Conservation (phyloP, 768 basidiomycete genomes). For the Steccherinum ochraceum region DNA sequence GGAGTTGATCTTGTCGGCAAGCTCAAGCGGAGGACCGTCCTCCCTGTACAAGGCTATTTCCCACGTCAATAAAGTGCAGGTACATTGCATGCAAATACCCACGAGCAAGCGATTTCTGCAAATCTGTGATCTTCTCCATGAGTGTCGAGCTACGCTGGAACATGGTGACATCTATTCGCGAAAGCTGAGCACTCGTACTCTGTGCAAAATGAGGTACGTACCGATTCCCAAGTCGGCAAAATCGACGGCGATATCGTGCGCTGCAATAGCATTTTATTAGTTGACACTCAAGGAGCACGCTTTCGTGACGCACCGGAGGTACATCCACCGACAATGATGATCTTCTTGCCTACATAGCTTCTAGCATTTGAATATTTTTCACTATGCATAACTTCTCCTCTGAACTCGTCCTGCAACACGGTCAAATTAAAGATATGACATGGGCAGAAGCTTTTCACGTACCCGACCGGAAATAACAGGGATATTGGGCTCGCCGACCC, state of each 20-base stretch:
- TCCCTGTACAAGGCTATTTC: background rate
- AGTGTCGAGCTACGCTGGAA: constrained; percentile 4
- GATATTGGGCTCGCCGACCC: background rate
- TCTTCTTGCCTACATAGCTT: constrained; percentile 60
- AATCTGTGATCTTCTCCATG: background rate
- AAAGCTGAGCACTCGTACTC: background rate
- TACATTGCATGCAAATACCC: no score
- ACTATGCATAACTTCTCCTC: constrained; percentile 58
- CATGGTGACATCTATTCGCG: constrained; percentile 1
- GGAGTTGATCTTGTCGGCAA: background rate
- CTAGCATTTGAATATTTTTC: constrained; percentile 42
- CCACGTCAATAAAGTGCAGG: no score
- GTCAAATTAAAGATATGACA: no score
- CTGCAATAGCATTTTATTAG: constrained; percentile 13
- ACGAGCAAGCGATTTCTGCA: no score
- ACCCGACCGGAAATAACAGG: background rate
- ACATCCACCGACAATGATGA: constrained; percentile 59
- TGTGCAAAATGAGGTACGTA: constrained; percentile 17
- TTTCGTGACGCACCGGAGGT: constrained; percentile 45
- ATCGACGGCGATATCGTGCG: constrained; percentile 46
- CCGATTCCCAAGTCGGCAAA: constrained; percentile 39
- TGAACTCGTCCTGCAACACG: constrained; percentile 45
- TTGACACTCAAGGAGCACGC: no score
- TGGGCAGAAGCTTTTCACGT: no score
- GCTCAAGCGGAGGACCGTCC: background rate